phyloP scores from a whole-genome alignment of 768 basidiomycete genomes.

The Roridomyces roridus region DNA sequence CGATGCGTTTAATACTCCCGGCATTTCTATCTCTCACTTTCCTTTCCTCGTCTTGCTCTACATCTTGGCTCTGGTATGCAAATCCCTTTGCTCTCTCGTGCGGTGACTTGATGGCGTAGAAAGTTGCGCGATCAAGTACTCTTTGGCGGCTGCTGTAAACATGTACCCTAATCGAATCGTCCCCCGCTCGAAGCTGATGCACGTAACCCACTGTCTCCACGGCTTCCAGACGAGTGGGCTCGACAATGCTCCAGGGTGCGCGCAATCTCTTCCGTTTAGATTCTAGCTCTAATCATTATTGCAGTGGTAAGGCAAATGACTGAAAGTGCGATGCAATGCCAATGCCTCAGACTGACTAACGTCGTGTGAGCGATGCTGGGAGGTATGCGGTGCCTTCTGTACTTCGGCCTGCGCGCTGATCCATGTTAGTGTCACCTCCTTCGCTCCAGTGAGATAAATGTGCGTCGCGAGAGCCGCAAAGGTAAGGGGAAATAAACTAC shows the following conservation, averaged over 20 bases:
- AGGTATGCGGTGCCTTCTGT: not conserved
- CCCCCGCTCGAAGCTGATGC: slow-evolving; percentile 8
- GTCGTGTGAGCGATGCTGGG: no score
- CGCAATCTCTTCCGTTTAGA: not conserved
- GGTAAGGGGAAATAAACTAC: no score
- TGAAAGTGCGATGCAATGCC: not conserved
- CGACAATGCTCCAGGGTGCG: slow-evolving; percentile 6
- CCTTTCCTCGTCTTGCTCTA: slow-evolving; percentile 21
- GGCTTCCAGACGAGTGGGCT: not conserved
- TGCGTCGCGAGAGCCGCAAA: no score
- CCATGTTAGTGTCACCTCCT: no score
- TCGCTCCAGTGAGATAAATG: no score
- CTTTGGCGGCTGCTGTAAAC: slow-evolving; percentile 19
- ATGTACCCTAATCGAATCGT: slow-evolving; percentile 25
- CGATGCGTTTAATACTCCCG: slow-evolving; percentile 16
- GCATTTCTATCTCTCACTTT: slow-evolving; percentile 21
- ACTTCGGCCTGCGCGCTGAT: not conserved
- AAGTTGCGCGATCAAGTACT: slow-evolving; percentile 4
- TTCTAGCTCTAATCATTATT: not conserved
- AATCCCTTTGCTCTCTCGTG: slow-evolving; percentile 22
- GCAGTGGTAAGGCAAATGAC: slow-evolving; percentile 3
- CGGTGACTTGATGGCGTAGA: slow-evolving; percentile 21
- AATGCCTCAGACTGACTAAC: not conserved
- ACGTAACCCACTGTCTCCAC: slow-evolving; percentile 12
- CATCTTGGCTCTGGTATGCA: slow-evolving; percentile 18